A percentile compares a stretch with the other conserved stretches of the same genome.
phyloP scores from a whole-genome alignment of 768 basidiomycete genomes.

The Panus rudis region DNA sequence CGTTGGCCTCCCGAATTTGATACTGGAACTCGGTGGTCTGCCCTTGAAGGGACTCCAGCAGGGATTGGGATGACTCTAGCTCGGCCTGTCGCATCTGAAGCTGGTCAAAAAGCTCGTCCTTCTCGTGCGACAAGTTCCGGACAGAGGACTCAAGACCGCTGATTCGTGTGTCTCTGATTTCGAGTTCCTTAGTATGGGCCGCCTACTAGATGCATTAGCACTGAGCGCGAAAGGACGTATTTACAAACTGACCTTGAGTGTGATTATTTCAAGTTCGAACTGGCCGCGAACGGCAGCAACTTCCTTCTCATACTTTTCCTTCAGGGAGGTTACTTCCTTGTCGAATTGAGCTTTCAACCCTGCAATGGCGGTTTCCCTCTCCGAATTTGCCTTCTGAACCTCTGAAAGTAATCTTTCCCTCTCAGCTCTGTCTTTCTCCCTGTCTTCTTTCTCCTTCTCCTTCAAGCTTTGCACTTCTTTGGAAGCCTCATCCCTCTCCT shows the following conservation, averaged over 20 bases:
- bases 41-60: constrained; percentile 67
- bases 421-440: constrained; percentile 45
- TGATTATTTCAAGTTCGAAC: constrained; percentile 69
- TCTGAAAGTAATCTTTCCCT: constrained; percentile 51
- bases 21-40: constrained; percentile 82
- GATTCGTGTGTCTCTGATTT: constrained; percentile 54
- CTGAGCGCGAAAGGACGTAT: constrained; percentile 5
- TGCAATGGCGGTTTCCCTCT: constrained; percentile 57
- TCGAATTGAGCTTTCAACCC: constrained; percentile 64
- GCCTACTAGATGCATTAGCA: constrained; percentile 45
- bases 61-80: constrained; percentile 72
- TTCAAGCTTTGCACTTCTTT: constrained; percentile 47
- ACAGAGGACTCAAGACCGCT: constrained; percentile 63
- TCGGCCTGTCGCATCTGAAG: constrained; percentile 87
- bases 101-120: constrained; percentile 77
- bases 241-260: constrained; percentile 54
- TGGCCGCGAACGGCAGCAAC: constrained; percentile 55
- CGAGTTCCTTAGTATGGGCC: constrained; percentile 59
- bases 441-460: constrained; percentile 49
- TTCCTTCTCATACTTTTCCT: constrained; percentile 74
- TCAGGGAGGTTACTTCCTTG: constrained; percentile 52
- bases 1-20: constrained; percentile 75
- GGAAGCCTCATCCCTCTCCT: constrained; percentile 76
- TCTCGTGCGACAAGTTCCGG: constrained; percentile 64
- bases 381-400: constrained; percentile 49